Evolutionary conservation across 2,329 filamentous ascomycete genomes (phyloP), one percentile per base, ranked within the genome.

Genomic region (Pseudocercospora fuligena): DNA sequence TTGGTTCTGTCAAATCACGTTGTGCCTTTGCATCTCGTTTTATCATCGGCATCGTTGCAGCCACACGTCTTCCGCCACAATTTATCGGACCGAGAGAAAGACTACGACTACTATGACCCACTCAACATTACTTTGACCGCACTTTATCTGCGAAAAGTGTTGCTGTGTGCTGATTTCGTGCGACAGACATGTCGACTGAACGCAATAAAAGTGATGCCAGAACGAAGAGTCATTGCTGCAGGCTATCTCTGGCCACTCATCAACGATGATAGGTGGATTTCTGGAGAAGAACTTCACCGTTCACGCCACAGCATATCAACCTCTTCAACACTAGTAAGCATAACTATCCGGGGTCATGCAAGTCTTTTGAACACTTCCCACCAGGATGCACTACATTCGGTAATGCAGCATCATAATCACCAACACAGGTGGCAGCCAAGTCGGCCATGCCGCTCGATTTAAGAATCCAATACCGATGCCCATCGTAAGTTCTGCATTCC

Each of bases 351-450:
- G 51, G 63, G 54, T 65, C 47, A 65, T 57, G 59, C 63, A 61
- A 58, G 49, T 54, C 51, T 31, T 25, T 25, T 25, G 25, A 54
- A 54, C 51, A n/a, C 5, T 54, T 54, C 51, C 19, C 51, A 54
- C 51, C 16, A 25, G 51, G 3, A 53, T 14, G 49, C 49, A 53
- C 49, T 27, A 59, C 61, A 31, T 46, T 58, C 60, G 43, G 56
- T 58, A 66, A 51, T 31, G 7, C 11, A 66, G 64, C 64, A 66
- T 66, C 64, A 66, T 62, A 53, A 57, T 23, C 49, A 62, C 60
- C 31, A 53, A 53, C 49, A 58, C 63, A 60, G 58, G 64, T 54
- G 36, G 64, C 54, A 56, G 23, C 29, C 47, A 23, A 33, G 57
- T 63, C 53, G 43, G 58, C 51, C 54, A 62, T 31, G 54, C 64